Percentiles rank a stretch among this genome's conserved stretches.
These are phyloP conservation scores for Malbranchea zuffiana DNA, from an alignment of 2,329 filamentous ascomycete genomes.

Conservation along the genomic window DNA sequence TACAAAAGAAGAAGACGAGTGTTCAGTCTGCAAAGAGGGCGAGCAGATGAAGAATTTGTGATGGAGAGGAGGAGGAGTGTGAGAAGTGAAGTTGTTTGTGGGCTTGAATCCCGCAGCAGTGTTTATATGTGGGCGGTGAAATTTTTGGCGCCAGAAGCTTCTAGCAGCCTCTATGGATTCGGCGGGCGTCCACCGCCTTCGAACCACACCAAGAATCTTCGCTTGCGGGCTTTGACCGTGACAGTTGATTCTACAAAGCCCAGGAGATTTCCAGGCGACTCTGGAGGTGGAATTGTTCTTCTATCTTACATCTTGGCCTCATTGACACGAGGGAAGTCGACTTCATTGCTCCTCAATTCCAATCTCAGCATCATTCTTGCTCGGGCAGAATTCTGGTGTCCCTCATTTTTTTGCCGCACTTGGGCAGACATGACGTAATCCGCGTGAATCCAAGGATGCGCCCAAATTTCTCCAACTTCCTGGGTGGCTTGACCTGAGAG, in stretches of 20 bases:
- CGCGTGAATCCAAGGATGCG: too few species aligned
- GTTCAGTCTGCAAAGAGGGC: too few species aligned
- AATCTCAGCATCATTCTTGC: neutral
- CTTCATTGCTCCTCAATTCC: neutral
- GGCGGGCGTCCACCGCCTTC: conserved; percentile 18
- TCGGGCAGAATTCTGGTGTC: conserved; percentile 16
- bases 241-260: neutral
- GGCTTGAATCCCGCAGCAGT: conserved; percentile 17
- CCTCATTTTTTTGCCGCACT: conserved; percentile 14
- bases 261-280: conserved; percentile 13
- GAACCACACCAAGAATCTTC: conserved; percentile 2
- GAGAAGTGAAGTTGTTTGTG: conserved; percentile 17
- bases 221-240: conserved; percentile 5
- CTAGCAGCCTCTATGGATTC: conserved; percentile 30
- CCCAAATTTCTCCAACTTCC: too few species aligned
- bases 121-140: conserved; percentile 35
- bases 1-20: conserved; percentile 16
- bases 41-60: conserved; percentile 1
- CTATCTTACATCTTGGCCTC: neutral
- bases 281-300: conserved; percentile 11
- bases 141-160: conserved; percentile 30
- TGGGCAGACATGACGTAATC: conserved; percentile 3
- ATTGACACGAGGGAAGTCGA: neutral
- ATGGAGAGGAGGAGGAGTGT: conserved; percentile 8
- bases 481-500: too few species aligned